phyloP scores from a whole-genome alignment of 2,329 filamentous ascomycete genomes.

The Ascocoryne sarcoides region DNA sequence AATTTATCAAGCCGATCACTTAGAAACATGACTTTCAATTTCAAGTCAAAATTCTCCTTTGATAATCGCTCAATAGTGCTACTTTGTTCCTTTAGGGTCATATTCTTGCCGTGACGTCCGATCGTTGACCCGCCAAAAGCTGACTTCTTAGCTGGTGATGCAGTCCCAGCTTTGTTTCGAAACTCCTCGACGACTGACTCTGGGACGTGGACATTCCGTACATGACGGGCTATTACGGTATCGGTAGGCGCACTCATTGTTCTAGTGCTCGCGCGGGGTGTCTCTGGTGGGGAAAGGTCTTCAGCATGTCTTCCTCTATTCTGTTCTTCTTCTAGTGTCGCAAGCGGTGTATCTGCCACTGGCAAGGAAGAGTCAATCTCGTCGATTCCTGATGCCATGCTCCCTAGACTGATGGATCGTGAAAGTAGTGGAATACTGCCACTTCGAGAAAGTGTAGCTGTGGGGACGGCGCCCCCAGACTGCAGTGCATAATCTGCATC shows the following conservation, averaged over 20 bases:
- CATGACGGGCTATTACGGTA: constrained; percentile 78
- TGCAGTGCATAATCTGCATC: constrained; percentile 79
- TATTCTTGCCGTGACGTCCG: constrained; percentile 52
- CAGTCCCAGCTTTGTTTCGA: constrained; percentile 60
- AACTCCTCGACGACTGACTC: constrained; percentile 83
- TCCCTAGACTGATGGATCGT: constrained; percentile 77
- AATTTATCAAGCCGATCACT: constrained; percentile 88
- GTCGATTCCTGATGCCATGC: constrained; percentile 72
- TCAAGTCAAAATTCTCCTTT: constrained; percentile 97
- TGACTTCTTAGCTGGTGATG: constrained; percentile 39
- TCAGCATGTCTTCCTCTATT: constrained; percentile 39
- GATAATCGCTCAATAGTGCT: constrained; percentile 92
- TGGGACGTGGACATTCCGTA: constrained; percentile 83
- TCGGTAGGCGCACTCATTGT: constrained; percentile 64
- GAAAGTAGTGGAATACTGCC: constrained; percentile 49
- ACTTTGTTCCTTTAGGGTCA: constrained; percentile 95
- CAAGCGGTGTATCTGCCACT: constrained; percentile 40
- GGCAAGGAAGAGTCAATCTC: constrained; percentile 32
- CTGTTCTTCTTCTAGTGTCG: constrained; percentile 50
- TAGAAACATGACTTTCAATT: constrained; percentile 95
- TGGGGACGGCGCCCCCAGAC: constrained; percentile 65
- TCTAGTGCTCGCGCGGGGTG: constrained; percentile 56
- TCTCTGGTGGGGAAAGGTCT: constrained; percentile 46
- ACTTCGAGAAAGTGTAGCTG: constrained; percentile 39
- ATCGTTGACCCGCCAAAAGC: constrained; percentile 41